Evolutionary conservation across 2,329 filamentous ascomycete species (phyloP).

Genomic region (Xylariales sp.): DNA sequence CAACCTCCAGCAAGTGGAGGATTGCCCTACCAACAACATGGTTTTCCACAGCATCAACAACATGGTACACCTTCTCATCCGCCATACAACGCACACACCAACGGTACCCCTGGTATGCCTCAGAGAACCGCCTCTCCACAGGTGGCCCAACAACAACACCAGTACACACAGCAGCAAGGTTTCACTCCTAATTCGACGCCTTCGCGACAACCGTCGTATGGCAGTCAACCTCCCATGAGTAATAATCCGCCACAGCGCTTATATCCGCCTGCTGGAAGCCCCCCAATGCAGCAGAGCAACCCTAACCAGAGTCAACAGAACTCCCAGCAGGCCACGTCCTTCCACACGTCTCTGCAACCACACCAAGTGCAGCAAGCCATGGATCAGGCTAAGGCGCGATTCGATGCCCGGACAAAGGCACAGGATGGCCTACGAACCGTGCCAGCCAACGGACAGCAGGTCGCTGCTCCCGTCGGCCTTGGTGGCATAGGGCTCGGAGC

Average conservation of each 20-base stretch:
- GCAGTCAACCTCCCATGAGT: constrained; percentile 21
- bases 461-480: constrained; percentile 25
- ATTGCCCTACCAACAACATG: constrained; percentile 18
- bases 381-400: constrained; percentile 28
- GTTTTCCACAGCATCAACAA: constrained; percentile 24
- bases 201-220: constrained; percentile 22
- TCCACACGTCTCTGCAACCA: constrained; percentile 26
- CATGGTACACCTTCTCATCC: constrained; percentile 22
- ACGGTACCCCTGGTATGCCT: constrained; percentile 21
- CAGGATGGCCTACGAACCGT: constrained; percentile 23
- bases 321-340: constrained; percentile 14
- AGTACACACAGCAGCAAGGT: constrained; percentile 22
- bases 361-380: constrained; percentile 29
- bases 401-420: constrained; percentile 22
- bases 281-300: constrained; percentile 19
- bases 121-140: constrained; percentile 26
- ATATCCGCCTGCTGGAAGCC: constrained; percentile 20
- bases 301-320: constrained; percentile 19
- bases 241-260: constrained; percentile 20
- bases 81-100: constrained; percentile 24
- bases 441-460: constrained; percentile 17
- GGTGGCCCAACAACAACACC: constrained; percentile 23
- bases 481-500: constrained; percentile 26
- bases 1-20: constrained; percentile 21
- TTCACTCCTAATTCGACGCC: constrained; percentile 23